phyloP scores from a whole-genome alignment of 148 eudicot species.

The Linanthus parryae region DNA sequence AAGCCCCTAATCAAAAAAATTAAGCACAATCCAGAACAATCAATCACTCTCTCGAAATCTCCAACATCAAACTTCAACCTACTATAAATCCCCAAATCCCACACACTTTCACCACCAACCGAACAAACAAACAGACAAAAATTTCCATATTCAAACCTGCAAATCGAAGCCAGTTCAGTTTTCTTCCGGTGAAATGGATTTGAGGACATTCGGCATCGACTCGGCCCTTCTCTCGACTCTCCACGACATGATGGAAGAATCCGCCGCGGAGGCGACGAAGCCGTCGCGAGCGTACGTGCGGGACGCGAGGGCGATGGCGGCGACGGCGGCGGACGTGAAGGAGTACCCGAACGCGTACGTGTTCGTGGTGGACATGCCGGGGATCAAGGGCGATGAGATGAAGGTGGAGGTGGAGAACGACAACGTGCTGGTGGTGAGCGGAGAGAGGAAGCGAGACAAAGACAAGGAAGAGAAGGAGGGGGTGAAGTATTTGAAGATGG shows the following conservation, averaged over 20 bases:
- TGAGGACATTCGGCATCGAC: slow-evolving; percentile 17
- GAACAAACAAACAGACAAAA: no score
- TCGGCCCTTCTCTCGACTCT: slow-evolving; percentile 4
- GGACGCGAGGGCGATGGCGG: slow-evolving; percentile 37
- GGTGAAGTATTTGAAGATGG: slow-evolving; percentile 60
- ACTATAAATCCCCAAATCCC: no score
- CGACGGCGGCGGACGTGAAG: slow-evolving; percentile 64
- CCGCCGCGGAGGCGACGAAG: not conserved
- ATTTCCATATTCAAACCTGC: no score
- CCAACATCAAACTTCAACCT: no score
- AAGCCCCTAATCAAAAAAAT: no score
- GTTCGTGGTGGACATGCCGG: slow-evolving; percentile 75
- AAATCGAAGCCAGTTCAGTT: no score
- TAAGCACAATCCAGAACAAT: no score
- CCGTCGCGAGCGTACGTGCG: slow-evolving; percentile 49
- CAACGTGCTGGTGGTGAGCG: slow-evolving; percentile 49
- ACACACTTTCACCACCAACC: no score
- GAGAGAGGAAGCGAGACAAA: slow-evolving; percentile 56
- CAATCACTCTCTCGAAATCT: no score
- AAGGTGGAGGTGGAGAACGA: slow-evolving; percentile 61
- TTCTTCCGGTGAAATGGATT: no score
- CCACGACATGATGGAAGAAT: slow-evolving; percentile 23
- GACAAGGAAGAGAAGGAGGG: slow-evolving; percentile 38
- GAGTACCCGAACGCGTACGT: slow-evolving; percentile 51
- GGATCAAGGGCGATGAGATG: slow-evolving; percentile 42